Evolutionary conservation across 192 early-diverging fungal species (phyloP), one percentile per base, ranked within the genome.

Genomic region (Mortierella claussenii): DNA sequence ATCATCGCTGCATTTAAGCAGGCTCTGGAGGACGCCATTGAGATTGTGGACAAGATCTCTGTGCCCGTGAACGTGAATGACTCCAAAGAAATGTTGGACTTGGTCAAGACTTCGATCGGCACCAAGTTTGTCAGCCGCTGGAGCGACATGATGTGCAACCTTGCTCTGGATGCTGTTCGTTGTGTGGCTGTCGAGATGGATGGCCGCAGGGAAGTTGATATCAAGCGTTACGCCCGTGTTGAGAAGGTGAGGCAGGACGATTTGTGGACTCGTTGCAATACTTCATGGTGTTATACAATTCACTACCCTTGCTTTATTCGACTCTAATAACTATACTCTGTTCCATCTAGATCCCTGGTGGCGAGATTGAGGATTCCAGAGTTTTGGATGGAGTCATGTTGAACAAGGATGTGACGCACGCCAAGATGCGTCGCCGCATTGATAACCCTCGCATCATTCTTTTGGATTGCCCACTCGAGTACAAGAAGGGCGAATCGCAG

Each of bases 401-500:
- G 76, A 98, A 97, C 92, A 99, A 99, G 89, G 98, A 99, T 83
- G 95, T 99, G 18, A 98, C 96, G 27, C 98, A 99, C 81, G 94
- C 98, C 65, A 97, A 95, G 82, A 94, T 94, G 94, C 92, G 97
- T 69, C 90, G 98, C 53, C 82, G 83, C 50, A 98, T 99, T 60
- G 93, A 96, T 78, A 98, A 99, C 79, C 98, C 98, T 21, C 91
- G 97, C 52, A 89, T 99, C 59, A 87, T 99, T 15, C 85, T 99
- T 44, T 85, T 99, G 51, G 98, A 99, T 87, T 99, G 98, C 82
- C 97, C 97, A 28, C 88, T 99, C 48, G 98, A 98, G 81, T 99
- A 99, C 92, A 99, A 99, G 85, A 99, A 99, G 90, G 98, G 98
- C 58, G 98, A 98, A 83, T 98, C 95, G 42, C 98, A 99, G 84